Base-by-base conservation (phyloP, 805 yeast genomes). In the Nakazawaea ernobii region DNA sequence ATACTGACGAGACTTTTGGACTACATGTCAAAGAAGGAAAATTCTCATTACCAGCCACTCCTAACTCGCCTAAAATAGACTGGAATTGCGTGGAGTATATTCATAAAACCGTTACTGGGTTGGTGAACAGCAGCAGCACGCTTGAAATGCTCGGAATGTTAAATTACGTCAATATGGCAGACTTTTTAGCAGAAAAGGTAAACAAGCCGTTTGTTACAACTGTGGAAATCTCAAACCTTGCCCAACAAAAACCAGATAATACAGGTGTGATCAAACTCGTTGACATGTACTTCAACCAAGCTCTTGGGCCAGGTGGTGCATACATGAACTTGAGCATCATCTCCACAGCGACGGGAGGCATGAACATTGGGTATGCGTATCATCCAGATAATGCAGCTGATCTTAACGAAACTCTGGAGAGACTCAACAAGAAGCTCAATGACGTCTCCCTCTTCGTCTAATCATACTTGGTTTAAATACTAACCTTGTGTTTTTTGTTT, bases 211-310 rank as follows among this genome's bases (percentile, higher is more conserved):
- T 35, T 5, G n/a, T 2, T 8, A 4, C 17, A 3, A 43, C 46
- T 8, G 10, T 42, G 3, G 41, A 35, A 14, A 10, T 48, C 8
- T 48, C 50, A 1, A 48, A 48, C 14, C 32, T 48, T 15, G 50
- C 47, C 13, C 14, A 28, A 6, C 6, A n/a, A 11, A 43, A 33
- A 8, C 14, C 11, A 3, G 30, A 10, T 11, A 27, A 15, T 7
- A 8, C 7, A 6, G 32, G 26, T 15, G 10, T 3, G 11, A 30
- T 42, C 33, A 27, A 30, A 29, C 15, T 42, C n/a, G 14, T 14
- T 6, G 41, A 42, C 14, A 14, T 48, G 32, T 48, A 24, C 24
- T 48, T 48, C 32, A 42, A 43, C 32, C 50, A 42, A 28, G 33
- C 42, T 10, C 10, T 39, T 26, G 50, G 50, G 4, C 11, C 30